Evolutionary conservation across 352 stramenopile species (phyloP).

Genomic region (Pythium rishiriense): DNA sequence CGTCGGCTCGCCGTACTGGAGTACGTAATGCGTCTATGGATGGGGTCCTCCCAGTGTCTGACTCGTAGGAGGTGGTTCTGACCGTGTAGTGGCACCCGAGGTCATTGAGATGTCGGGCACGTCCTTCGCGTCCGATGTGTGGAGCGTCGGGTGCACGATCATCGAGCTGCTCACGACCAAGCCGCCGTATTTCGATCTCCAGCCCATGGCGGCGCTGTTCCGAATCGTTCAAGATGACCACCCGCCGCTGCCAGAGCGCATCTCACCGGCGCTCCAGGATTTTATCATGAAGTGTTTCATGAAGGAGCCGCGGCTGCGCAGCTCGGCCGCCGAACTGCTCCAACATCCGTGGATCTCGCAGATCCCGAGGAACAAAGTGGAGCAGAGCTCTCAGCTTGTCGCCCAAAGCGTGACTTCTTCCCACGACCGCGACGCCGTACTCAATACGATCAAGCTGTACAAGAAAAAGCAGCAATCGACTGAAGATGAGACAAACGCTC

Average conservation of each 20-base stretch:
- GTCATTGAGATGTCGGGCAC: conserved; percentile 95
- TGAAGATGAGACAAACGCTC: not conserved
- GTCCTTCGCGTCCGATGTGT: conserved; percentile 93
- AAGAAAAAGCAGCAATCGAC: conserved; percentile 37
- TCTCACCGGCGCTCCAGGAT: conserved; percentile 87
- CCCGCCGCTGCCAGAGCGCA: conserved; percentile 86
- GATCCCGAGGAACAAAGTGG: conserved; percentile 87
- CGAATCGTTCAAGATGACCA: conserved; percentile 94
- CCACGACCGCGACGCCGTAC: conserved; percentile 72
- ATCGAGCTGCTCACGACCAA: conserved; percentile 93
- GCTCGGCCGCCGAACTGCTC: conserved; percentile 85
- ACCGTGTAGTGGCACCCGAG: conserved; percentile 89
- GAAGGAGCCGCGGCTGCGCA: conserved; percentile 87
- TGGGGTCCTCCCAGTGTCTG: too few relatives aligned
- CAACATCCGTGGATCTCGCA: conserved; percentile 89
- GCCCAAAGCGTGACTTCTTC: conserved; percentile 72
- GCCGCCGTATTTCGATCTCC: conserved; percentile 92
- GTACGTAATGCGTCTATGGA: conserved; percentile 33
- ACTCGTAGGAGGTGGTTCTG: too few relatives aligned
- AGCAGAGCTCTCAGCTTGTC: conserved; percentile 85
- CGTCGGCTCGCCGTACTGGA: conserved; percentile 95
- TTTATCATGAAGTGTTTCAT: conserved; percentile 94
- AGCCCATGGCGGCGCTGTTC: conserved; percentile 90
- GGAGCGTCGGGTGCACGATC: conserved; percentile 94
- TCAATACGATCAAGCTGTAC: conserved; percentile 89